Conservation (phyloP, 2,329 filamentous ascomycete genomes). For the Fusarium avenaceum region DNA sequence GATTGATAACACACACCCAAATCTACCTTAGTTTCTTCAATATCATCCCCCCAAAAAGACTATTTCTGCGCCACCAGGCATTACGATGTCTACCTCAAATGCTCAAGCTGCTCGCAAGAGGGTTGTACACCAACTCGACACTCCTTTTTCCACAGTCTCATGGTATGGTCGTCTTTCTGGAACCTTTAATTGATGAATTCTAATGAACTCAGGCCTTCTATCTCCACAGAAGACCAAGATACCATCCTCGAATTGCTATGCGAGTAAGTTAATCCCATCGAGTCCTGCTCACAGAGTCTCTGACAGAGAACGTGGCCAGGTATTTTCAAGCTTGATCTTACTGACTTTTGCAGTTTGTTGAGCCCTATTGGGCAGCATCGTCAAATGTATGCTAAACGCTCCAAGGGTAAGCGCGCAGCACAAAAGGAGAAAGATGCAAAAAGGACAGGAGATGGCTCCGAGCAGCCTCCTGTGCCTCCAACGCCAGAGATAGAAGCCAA, state of each 20-base stretch:
- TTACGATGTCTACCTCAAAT: constrained; percentile 46
- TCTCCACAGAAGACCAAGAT: constrained; percentile 70
- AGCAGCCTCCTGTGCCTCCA: constrained; percentile 52
- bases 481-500: constrained; percentile 67
- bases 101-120: constrained; percentile 62
- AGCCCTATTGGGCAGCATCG: constrained; percentile 74
- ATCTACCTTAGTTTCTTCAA: too few species aligned
- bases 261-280: constrained; percentile 62
- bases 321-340: constrained; percentile 8
- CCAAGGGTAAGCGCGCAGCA: constrained; percentile 70
- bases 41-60: not conserved
- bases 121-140: constrained; percentile 74
- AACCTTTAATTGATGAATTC: not conserved
- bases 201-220: constrained; percentile 67
- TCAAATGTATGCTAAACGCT: constrained; percentile 64
- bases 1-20: not conserved
- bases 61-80: not conserved
- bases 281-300: not conserved
- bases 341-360: constrained; percentile 64
- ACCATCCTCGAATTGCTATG: constrained; percentile 76
- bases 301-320: not conserved
- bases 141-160: constrained; percentile 70
- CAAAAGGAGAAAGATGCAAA: constrained; percentile 64
- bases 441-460: constrained; percentile 37
- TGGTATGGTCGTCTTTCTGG: constrained; percentile 62